A percentile compares a stretch with the other conserved stretches of the same genome.
These are phyloP conservation scores for Candida sakaeoensis DNA, from an alignment of 805 yeast species.

Conservation along the genomic window DNA sequence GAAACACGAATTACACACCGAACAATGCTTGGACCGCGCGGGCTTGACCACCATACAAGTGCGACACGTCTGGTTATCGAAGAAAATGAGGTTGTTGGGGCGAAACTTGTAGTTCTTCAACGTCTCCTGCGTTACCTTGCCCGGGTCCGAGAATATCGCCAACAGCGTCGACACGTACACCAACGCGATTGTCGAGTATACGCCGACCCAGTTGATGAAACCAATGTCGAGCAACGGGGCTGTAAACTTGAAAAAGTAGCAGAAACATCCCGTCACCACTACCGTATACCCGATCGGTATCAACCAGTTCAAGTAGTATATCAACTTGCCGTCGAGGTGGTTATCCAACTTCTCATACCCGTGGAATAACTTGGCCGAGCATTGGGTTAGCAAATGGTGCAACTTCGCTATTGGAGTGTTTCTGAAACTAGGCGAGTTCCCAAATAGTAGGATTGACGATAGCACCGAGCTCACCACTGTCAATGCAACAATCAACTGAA, in stretches of 20 bases:
- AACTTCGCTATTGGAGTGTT: slow-evolving; percentile 29
- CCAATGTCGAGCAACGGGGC: slow-evolving; percentile 11
- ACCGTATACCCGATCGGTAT: slow-evolving; percentile 41
- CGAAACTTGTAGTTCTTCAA: slow-evolving; percentile 3
- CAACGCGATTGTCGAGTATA: slow-evolving; percentile 26
- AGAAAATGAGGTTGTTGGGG: slow-evolving; percentile 51
- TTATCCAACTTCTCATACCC: slow-evolving; percentile 8
- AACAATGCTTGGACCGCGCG: slow-evolving; percentile 63
- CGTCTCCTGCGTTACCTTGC: slow-evolving; percentile 29
- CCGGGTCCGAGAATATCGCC: slow-evolving; percentile 44
- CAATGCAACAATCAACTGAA: slow-evolving; percentile 5
- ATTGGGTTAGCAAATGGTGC: slow-evolving; percentile 9
- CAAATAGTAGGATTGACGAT: slow-evolving; percentile 39
- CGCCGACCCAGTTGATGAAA: slow-evolving; percentile 16
- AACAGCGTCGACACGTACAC: slow-evolving; percentile 34
- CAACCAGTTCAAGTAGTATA: slow-evolving; percentile 34
- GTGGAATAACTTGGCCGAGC: not conserved
- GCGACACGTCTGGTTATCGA: slow-evolving; percentile 40
- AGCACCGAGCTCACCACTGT: slow-evolving; percentile 12
- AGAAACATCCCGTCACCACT: slow-evolving; percentile 32
- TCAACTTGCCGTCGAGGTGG: slow-evolving; percentile 8
- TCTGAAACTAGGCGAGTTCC: slow-evolving; percentile 43
- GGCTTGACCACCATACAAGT: slow-evolving; percentile 50
- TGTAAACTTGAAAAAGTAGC: slow-evolving; percentile 28
- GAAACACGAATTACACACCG: slow-evolving; percentile 54